These are phyloP conservation scores for Xylariaceae sp. DNA, from an alignment of 2,329 filamentous ascomycete genomes.

Conservation along the genomic window DNA sequence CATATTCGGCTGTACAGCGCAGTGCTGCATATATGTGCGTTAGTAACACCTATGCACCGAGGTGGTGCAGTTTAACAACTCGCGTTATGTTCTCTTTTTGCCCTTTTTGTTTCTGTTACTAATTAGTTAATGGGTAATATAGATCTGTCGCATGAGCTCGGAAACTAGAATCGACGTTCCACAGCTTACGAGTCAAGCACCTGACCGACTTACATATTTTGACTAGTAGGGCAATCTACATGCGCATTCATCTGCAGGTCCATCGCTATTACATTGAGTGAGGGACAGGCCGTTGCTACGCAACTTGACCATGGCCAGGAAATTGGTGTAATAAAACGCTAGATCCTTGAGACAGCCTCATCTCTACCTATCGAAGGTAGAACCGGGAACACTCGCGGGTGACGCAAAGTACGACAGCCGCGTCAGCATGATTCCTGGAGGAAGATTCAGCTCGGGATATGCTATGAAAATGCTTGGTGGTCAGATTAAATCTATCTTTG, in stretches of 20 bases:
- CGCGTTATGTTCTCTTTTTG: conserved; percentile 1
- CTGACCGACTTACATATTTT: background rate
- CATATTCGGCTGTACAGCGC: conserved; percentile 28
- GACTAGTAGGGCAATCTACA: background rate
- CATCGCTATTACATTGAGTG: background rate
- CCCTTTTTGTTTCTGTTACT: conserved; percentile 8
- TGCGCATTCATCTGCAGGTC: background rate
- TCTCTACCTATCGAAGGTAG: background rate
- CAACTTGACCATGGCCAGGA: background rate
- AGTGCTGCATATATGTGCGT: conserved; percentile 23
- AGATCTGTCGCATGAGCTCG: background rate
- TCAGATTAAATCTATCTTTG: conserved; percentile 5
- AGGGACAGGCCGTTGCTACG: conserved; percentile 4
- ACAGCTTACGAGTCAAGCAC: conserved; percentile 18
- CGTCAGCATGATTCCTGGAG: conserved; percentile 24
- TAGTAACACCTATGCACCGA: conserved; percentile 19
- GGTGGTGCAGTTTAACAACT: background rate
- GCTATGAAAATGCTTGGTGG: background rate
- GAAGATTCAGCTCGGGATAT: conserved; percentile 11
- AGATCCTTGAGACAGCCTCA: conserved; percentile 1
- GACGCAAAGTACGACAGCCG: conserved; percentile 27
- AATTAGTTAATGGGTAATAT: conserved; percentile 13
- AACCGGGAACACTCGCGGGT: conserved; percentile 7
- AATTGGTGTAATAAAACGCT: no score
- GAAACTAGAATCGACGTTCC: conserved; percentile 3